Conservation (phyloP, 2,329 filamentous ascomycete species). For the Penicillium sp. region DNA sequence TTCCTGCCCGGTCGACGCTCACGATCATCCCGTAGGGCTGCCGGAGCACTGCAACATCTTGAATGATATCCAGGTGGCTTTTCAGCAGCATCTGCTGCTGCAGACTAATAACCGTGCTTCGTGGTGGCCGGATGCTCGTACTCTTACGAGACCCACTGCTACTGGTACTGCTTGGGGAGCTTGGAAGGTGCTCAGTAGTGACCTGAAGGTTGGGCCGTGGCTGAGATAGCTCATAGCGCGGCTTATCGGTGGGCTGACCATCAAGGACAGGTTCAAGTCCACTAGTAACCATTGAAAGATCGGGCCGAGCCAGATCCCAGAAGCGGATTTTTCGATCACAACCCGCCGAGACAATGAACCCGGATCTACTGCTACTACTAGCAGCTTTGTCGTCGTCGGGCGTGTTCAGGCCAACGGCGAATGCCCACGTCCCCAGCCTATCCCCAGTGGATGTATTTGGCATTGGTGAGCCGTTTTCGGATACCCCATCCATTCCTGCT, state of each 20-base stretch:
- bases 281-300: conserved; percentile 73
- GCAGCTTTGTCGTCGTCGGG: conserved; percentile 56
- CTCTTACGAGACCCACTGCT: conserved; percentile 34
- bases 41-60: conserved; percentile 84
- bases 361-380: conserved; percentile 62
- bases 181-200: conserved; percentile 58
- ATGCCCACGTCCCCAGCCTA: conserved; percentile 60
- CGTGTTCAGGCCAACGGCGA: conserved; percentile 65
- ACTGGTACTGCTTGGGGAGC: conserved; percentile 27
- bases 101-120: conserved; percentile 77
- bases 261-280: conserved; percentile 65
- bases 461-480: background rate
- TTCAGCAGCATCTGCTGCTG: conserved; percentile 82
- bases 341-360: conserved; percentile 80
- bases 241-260: conserved; percentile 43
- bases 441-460: conserved; percentile 13
- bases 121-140: conserved; percentile 49
- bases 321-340: conserved; percentile 87
- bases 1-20: conserved; percentile 80
- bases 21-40: conserved; percentile 88
- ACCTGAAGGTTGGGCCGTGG: conserved; percentile 59
- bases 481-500: conserved; percentile 49
- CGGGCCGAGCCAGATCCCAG: conserved; percentile 78
- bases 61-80: conserved; percentile 79
- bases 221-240: conserved; percentile 63